Evolutionary conservation across 208 protist genomes (phyloP).

Genomic region (Leishmania tropica): DNA sequence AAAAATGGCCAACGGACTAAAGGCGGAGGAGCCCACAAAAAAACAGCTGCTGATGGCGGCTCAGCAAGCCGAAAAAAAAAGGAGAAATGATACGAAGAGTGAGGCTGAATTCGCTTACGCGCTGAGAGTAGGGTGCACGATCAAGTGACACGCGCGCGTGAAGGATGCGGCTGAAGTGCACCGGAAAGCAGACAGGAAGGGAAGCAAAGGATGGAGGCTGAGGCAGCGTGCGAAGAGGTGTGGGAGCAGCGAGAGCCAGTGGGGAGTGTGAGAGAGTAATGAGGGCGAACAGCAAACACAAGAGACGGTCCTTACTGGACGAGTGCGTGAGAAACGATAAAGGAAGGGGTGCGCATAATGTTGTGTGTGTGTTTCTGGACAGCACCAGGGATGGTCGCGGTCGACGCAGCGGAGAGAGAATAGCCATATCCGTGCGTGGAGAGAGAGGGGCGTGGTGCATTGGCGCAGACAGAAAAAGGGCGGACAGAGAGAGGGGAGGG

Average conservation of each 20-base stretch:
- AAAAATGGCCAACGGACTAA: not conserved
- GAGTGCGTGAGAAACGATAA: not conserved
- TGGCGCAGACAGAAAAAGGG: not conserved
- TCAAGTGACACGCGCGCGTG: not conserved
- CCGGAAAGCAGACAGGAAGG: not conserved
- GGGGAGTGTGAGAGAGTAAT: not conserved
- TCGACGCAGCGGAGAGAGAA: not conserved
- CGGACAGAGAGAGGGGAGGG: not conserved
- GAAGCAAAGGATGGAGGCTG: not conserved
- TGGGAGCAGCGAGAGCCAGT: not conserved
- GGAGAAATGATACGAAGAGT: not conserved
- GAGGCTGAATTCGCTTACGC: not conserved
- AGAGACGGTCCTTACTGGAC: not conserved
- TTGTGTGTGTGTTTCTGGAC: not conserved
- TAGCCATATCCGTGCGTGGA: not conserved
- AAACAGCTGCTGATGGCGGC: not conserved
- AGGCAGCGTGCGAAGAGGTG: not conserved
- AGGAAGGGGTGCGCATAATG: not conserved
- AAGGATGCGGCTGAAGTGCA: not conserved
- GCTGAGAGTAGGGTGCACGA: not conserved
- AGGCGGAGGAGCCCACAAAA: not conserved
- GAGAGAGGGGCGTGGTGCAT: not conserved
- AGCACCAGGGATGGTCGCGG: not conserved
- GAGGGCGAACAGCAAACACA: not conserved
- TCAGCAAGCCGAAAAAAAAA: not conserved